Evolutionary conservation across 805 yeast species (phyloP).

Genomic region (Danielozyma ontarioensis): DNA sequence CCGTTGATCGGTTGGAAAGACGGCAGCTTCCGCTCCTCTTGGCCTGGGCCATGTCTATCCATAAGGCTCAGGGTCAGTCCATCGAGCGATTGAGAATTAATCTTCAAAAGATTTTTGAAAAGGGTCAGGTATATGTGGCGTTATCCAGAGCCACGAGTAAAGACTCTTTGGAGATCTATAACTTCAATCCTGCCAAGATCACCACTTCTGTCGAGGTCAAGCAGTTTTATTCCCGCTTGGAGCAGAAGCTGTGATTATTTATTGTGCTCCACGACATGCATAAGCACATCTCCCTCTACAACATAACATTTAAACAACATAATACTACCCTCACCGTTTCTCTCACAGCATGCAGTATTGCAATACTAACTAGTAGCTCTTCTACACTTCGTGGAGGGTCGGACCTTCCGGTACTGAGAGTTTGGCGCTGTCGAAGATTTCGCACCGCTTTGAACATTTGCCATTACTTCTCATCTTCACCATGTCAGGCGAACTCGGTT

Average conservation of each 20-base stretch:
- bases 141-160: slow-evolving; percentile 71
- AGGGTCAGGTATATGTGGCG: slow-evolving; percentile 83
- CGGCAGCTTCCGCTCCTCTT: slow-evolving; percentile 63
- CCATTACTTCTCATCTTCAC: no score
- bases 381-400: no score
- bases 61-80: slow-evolving; percentile 84
- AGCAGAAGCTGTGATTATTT: no score
- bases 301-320: no score
- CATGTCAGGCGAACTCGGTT: slow-evolving; percentile 16
- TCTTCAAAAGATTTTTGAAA: slow-evolving; percentile 61
- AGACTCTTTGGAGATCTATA: slow-evolving; percentile 58
- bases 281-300: no score
- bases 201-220: slow-evolving; percentile 30
- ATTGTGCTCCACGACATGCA: no score
- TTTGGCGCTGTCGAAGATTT: no score
- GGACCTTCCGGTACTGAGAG: no score
- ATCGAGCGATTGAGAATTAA: slow-evolving; percentile 67
- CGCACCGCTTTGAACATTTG: no score
- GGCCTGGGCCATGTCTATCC: slow-evolving; percentile 83
- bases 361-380: no score
- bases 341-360: no score
- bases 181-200: slow-evolving; percentile 56
- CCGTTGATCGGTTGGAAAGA: slow-evolving; percentile 31
- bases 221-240: slow-evolving; percentile 18
- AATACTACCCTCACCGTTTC: no score